A percentile compares a stretch with the other conserved stretches of the same genome.
Evolutionary conservation across 2,329 filamentous ascomycete genomes (phyloP).

Genomic region (Biscogniauxia mediterranea): DNA sequence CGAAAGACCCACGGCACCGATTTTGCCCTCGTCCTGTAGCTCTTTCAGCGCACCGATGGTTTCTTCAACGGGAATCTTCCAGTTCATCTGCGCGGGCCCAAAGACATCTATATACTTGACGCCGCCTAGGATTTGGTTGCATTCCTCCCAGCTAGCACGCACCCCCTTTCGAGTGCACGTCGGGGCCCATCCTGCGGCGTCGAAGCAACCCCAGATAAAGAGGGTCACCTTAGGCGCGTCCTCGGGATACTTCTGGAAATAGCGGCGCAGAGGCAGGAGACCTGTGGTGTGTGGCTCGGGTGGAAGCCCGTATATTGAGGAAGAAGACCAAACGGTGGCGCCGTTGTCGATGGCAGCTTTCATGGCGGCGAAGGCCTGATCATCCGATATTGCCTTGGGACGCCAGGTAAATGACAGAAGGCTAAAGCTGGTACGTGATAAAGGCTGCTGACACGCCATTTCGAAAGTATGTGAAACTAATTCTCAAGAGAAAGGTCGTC

Average conservation of each 20-base stretch:
- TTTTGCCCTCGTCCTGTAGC: slow-evolving; percentile 33
- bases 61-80: slow-evolving; percentile 32
- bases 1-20: slow-evolving; percentile 28
- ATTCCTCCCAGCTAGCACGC: slow-evolving; percentile 43
- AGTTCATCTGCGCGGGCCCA: slow-evolving; percentile 45
- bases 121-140: slow-evolving; percentile 41
- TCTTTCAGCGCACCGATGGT: slow-evolving; percentile 29
- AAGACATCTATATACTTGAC: slow-evolving; percentile 50
- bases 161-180: slow-evolving; percentile 41
- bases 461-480: too few species aligned
- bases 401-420: too few species aligned
- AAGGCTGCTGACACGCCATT: too few species aligned
- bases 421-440: too few species aligned
- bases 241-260: slow-evolving; percentile 49
- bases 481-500: too few species aligned
- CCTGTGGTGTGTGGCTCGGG: slow-evolving; percentile 39
- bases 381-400: background rate
- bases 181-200: slow-evolving; percentile 33
- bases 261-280: slow-evolving; percentile 46
- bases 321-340: slow-evolving; percentile 38
- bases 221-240: slow-evolving; percentile 49
- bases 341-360: slow-evolving; percentile 38
- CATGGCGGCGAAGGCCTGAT: slow-evolving; percentile 40
- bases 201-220: slow-evolving; percentile 46
- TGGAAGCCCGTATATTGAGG: slow-evolving; percentile 40